Conservation (phyloP, 2,329 filamentous ascomycete genomes). For the Cladosporium phlei region DNA sequence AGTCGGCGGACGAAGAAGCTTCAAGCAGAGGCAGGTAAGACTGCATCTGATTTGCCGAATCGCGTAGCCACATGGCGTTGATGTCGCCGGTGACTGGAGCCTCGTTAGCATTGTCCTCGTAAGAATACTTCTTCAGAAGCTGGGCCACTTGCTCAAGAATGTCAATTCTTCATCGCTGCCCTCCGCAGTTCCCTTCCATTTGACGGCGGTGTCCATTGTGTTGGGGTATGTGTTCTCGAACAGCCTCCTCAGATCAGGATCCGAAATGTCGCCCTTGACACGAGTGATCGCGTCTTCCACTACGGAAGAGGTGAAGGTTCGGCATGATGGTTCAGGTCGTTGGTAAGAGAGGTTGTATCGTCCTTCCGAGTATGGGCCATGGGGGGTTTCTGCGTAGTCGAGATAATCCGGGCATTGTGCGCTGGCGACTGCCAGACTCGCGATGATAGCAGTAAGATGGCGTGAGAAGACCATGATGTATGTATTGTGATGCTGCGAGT, state of each 20-base stretch:
- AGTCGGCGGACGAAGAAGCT: constrained; percentile 50
- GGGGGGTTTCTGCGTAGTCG: constrained; percentile 37
- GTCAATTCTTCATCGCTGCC: constrained; percentile 60
- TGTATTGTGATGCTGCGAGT: background rate
- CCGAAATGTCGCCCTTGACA: constrained; percentile 34
- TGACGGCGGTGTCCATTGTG: constrained; percentile 67
- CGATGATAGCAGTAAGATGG: background rate
- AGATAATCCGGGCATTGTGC: constrained; percentile 40
- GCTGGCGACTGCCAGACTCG: constrained; percentile 1
- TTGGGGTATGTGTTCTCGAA: constrained; percentile 72
- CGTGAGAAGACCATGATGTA: background rate
- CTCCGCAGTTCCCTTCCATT: constrained; percentile 60
- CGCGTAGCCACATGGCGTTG: constrained; percentile 52
- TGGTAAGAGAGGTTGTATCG: constrained; percentile 43
- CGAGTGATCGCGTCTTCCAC: constrained; percentile 38
- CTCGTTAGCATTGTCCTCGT: no score
- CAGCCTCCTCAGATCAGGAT: constrained; percentile 61
- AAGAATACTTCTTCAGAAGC: no score
- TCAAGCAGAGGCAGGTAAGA: constrained; percentile 61
- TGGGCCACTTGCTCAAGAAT: no score
- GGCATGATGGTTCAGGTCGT: constrained; percentile 40
- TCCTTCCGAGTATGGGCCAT: constrained; percentile 42
- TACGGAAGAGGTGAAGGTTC: constrained; percentile 43
- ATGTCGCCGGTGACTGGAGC: constrained; percentile 54
- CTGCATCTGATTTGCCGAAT: constrained; percentile 65